Evolutionary conservation across 1,139 yeast genomes (phyloP).

Genomic region (Kluyveromyces marxianus): DNA sequence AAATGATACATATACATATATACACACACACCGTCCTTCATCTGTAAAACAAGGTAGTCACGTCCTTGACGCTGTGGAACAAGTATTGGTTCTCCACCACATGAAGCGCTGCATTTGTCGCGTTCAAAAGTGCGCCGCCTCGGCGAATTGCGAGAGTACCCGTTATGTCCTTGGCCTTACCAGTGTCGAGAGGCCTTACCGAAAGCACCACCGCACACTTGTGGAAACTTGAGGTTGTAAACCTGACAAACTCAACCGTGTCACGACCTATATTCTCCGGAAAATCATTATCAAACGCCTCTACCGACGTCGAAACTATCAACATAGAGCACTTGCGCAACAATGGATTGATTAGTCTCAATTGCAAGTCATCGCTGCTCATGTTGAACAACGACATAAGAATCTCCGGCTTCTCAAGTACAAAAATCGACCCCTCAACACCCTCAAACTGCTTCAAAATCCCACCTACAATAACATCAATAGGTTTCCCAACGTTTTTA

Average conservation of each 20-base stretch:
- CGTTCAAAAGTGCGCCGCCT: slow-evolving; percentile 40
- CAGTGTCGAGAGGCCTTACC: slow-evolving; percentile 64
- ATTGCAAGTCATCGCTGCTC: slow-evolving; percentile 22
- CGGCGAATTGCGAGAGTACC: slow-evolving; percentile 55
- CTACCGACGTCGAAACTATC: slow-evolving; percentile 20
- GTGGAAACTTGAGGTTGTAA: slow-evolving; percentile 18
- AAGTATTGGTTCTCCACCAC: slow-evolving; percentile 58
- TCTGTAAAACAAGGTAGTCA: slow-evolving; percentile 35
- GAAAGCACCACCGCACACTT: slow-evolving; percentile 32
- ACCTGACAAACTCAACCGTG: slow-evolving; percentile 21
- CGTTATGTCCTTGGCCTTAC: slow-evolving; percentile 76
- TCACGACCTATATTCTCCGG: slow-evolving; percentile 10
- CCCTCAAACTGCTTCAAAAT: slow-evolving; percentile 16
- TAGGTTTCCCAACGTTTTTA: slow-evolving; percentile 29
- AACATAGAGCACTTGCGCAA: slow-evolving; percentile 20
- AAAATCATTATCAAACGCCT: slow-evolving; percentile 13
- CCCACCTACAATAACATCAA: slow-evolving; percentile 12
- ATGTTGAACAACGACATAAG: slow-evolving; percentile 23
- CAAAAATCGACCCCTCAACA: slow-evolving; percentile 11
- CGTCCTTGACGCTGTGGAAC: slow-evolving; percentile 53
- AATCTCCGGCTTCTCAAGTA: slow-evolving; percentile 30
- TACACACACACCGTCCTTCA: slow-evolving; percentile 9
- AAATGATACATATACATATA: not conserved
- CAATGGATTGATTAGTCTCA: slow-evolving; percentile 23
- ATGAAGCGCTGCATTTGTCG: slow-evolving; percentile 19